phyloP scores from a whole-genome alignment of 139 green algal genomes.

The Auxenochlorella pyrenoidosa region DNA sequence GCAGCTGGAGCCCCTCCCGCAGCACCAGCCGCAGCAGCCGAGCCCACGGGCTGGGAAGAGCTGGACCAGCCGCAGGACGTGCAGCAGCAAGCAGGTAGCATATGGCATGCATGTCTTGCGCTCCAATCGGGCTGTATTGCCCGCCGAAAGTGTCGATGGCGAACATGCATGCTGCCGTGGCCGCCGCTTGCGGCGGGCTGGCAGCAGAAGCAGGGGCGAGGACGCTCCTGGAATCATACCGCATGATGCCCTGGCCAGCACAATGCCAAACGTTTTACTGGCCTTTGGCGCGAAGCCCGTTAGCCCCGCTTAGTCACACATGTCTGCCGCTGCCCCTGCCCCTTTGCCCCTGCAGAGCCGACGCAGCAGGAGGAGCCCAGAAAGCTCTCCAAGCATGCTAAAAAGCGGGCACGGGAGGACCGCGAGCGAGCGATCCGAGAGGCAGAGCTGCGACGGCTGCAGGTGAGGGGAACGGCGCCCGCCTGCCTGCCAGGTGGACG shows the following conservation, averaged over 20 bases:
- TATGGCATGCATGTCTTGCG: background rate
- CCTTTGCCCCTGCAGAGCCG: background rate
- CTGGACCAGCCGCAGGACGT: constrained; percentile 30
- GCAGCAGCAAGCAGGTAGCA: constrained; percentile 34
- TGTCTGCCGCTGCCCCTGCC: no score
- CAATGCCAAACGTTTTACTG: no score
- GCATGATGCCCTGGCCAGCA: no score
- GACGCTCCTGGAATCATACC: no score
- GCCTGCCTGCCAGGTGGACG: background rate
- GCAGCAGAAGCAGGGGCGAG: no score
- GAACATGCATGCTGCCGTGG: constrained; percentile 21
- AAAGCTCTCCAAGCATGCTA: constrained; percentile 63
- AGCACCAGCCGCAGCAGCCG: background rate
- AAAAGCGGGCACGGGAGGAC: constrained; percentile 65
- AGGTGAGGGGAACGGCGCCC: background rate
- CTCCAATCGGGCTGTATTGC: background rate
- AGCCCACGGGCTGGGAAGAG: constrained; percentile 37
- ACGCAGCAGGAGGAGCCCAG: constrained; percentile 22
- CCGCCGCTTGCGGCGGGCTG: background rate
- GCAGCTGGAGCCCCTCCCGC: background rate
- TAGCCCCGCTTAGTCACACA: background rate
- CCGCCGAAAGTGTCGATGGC: background rate
- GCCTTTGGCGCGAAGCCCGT: no score
- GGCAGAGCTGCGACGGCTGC: constrained; percentile 64
- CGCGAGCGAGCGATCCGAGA: constrained; percentile 67